These are phyloP conservation scores for Aegle marmelos DNA, from an alignment of 345 rosid genomes.

Conservation along the genomic window DNA sequence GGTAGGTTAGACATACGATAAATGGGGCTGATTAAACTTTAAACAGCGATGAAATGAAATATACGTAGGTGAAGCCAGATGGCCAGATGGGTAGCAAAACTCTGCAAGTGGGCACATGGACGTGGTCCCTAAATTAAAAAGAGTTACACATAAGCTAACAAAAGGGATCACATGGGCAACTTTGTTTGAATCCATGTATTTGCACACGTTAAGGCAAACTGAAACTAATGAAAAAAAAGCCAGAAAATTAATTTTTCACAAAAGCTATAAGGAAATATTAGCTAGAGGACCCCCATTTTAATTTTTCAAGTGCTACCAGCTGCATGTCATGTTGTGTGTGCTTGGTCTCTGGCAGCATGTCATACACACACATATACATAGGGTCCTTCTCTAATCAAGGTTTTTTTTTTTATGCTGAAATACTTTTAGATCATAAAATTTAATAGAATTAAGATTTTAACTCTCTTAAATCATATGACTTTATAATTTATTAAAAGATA, in stretches of 20 bases:
- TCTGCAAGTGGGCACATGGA: conserved; percentile 39
- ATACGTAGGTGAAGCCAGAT: background rate
- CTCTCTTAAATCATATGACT: too few species aligned
- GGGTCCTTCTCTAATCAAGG: too few species aligned
- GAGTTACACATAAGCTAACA: conserved; percentile 25
- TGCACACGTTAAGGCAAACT: conserved; percentile 21
- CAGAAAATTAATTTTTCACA: background rate
- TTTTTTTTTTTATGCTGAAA: too few species aligned
- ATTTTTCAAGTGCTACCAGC: background rate
- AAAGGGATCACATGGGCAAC: conserved; percentile 44
- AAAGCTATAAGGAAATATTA: background rate
- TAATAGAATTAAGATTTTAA: too few species aligned
- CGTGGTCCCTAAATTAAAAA: conserved; percentile 49
- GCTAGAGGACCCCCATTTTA: conserved; percentile 18
- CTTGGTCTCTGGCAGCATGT: background rate
- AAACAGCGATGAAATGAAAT: background rate
- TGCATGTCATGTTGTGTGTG: too few species aligned
- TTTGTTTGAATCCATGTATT: conserved; percentile 15
- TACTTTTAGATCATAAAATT: rapidly evolving
- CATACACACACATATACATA: too few species aligned
- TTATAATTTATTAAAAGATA: too few species aligned
- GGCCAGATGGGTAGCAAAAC: background rate
- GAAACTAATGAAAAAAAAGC: conserved; percentile 13
- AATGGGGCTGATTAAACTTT: background rate
- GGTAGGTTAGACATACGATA: background rate